Evolutionary conservation across 140 eudicot genomes (phyloP), one percentile per base, ranked within the genome.

Genomic region (Senecio squalidus): DNA sequence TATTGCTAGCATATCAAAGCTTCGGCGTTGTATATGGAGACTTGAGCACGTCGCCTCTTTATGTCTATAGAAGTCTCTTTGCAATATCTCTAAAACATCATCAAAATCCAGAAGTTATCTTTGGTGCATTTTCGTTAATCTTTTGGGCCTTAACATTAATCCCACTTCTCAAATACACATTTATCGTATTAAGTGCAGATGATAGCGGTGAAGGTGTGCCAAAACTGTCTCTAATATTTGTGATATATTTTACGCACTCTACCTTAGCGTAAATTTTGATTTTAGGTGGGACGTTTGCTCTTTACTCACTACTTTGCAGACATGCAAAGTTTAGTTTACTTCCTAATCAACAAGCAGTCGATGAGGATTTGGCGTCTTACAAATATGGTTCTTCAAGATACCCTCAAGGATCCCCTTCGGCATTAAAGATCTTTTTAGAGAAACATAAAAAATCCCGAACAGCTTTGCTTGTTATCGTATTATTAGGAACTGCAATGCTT

Each of bases 121-220:
- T 90, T 26, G 98, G 95, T 3, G 98, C 98, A 62, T 88, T 90
- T 57, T 90, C 98, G 14, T 74, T 90, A 76, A 90, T 90, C 28
- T 86, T 90, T 45, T 90, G 86, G 83, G 86, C 98, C 28, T 91
- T 90, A 52, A 86, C 98, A 11, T 88, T 90, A 17, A 75, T 90
- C 11, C 98, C 98, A 4, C 89, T 90, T 45, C 73, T 90, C 74
- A 90, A 90, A 77, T 90, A 90, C 26, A 94, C 86, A 17, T 90
- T 90, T 80, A 80, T 90, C 4, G 98, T 90, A 17, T 90, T 95
- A 62, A 78, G 81, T 56, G 98, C 95, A 38, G 86, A 86, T 64
- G 98, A 90, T 81, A 90, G 76, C 67, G 98, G 98, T 62, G 95
- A 90, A 86, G 98, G 98, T 86, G 81, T n/a, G n/a, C n/a, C 71